These are phyloP conservation scores for Aureobasidium melanogenum DNA, from an alignment of 2,329 filamentous ascomycete genomes.

Conservation along the genomic window DNA sequence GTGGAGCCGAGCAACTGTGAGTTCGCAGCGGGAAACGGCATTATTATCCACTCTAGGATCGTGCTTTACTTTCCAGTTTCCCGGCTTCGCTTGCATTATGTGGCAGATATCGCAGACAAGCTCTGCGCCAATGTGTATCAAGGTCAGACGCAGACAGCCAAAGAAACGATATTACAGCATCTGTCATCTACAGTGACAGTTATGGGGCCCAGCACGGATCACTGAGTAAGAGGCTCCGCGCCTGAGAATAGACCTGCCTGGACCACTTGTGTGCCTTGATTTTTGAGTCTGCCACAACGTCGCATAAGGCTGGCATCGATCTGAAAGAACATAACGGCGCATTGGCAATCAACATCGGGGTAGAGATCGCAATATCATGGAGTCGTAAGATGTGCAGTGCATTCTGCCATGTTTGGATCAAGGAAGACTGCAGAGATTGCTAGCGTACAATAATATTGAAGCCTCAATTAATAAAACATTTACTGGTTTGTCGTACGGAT, in stretches of 20 bases:
- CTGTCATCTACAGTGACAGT: background rate
- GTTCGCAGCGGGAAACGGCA: background rate
- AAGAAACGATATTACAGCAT: background rate
- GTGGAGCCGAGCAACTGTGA: background rate
- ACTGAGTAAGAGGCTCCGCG: background rate
- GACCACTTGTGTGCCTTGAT: background rate
- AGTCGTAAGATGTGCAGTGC: background rate
- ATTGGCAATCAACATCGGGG: background rate
- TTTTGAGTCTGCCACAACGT: background rate
- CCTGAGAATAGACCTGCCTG: background rate
- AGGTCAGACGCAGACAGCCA: background rate
- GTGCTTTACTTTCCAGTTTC: background rate
- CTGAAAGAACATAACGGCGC: background rate
- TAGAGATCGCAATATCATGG: background rate
- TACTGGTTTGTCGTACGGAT: background rate
- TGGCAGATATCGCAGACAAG: background rate
- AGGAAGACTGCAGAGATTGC: background rate
- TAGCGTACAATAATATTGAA: conserved; percentile 3
- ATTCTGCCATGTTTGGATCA: background rate
- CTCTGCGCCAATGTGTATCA: background rate
- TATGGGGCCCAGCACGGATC: background rate
- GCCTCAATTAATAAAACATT: background rate
- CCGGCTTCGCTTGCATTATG: background rate
- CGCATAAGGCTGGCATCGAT: background rate
- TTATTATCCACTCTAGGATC: background rate